These are phyloP conservation scores for Mycena polygramma DNA, from an alignment of 768 basidiomycete species.

Conservation along the genomic window DNA sequence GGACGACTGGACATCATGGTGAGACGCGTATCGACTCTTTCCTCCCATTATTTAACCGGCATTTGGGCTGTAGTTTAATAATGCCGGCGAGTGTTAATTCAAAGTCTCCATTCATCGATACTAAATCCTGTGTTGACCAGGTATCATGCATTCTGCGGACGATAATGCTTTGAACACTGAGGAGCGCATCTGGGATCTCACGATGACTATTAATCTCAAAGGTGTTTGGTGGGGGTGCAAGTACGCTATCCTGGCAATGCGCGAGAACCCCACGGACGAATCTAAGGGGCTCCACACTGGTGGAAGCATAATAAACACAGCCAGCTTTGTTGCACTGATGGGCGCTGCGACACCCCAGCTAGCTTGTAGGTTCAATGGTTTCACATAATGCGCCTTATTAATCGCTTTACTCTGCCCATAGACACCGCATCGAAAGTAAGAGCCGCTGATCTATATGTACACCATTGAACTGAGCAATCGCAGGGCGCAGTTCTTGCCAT, in stretches of 20 bases:
- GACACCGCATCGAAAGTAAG: slow-evolving; percentile 89
- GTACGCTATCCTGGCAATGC: slow-evolving; percentile 97
- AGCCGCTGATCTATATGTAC: slow-evolving; percentile 12
- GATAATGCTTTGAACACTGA: slow-evolving; percentile 97
- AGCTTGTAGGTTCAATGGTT: slow-evolving; percentile 77
- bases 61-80: slow-evolving; percentile 81
- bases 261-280: slow-evolving; percentile 87
- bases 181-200: slow-evolving; percentile 95
- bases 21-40: slow-evolving; percentile 39
- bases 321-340: slow-evolving; percentile 95
- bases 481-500: slow-evolving; percentile 98
- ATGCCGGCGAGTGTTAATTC: slow-evolving; percentile 69
- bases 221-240: slow-evolving; percentile 99
- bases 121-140: slow-evolving; percentile 50
- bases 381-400: slow-evolving; percentile 5
- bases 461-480: slow-evolving; percentile 18
- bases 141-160: slow-evolving; percentile 98
- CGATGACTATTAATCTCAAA: slow-evolving; percentile 95
- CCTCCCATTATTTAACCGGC: slow-evolving; percentile 10
- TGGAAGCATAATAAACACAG: slow-evolving; percentile 97
- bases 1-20: slow-evolving; percentile 98
- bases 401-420: slow-evolving; percentile 46
- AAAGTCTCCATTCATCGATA: slow-evolving; percentile 4
- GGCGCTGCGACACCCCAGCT: slow-evolving; percentile 98
- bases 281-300: slow-evolving; percentile 84